These are phyloP conservation scores for Rutstroemia sp. DNA, from an alignment of 2,329 filamentous ascomycete species.

Conservation along the genomic window DNA sequence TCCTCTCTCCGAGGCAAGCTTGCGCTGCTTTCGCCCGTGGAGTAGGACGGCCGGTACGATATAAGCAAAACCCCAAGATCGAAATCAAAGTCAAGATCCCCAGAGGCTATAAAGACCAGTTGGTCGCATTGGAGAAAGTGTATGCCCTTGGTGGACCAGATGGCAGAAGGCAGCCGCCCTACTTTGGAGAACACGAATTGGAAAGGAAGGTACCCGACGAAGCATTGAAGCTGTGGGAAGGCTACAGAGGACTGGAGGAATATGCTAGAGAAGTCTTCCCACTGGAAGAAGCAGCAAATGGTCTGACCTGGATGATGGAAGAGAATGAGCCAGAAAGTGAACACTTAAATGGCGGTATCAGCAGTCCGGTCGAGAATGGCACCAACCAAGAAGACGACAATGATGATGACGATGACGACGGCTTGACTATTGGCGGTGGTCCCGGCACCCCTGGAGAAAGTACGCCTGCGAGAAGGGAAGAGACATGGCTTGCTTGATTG, in stretches of 20 bases:
- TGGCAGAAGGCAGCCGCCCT: constrained; percentile 47
- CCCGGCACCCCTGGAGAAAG: constrained; percentile 14
- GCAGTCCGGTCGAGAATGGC: constrained; percentile 22
- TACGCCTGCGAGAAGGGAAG: constrained; percentile 27
- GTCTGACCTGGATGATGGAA: constrained; percentile 81
- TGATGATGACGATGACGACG: constrained; percentile 44
- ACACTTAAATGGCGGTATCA: constrained; percentile 25
- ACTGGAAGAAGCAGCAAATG: constrained; percentile 90
- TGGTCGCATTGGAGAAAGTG: constrained; percentile 60
- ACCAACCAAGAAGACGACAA: constrained; percentile 23
- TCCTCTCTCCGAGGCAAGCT: constrained; percentile 74
- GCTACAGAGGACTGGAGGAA: constrained; percentile 82
- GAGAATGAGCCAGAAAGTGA: constrained; percentile 33
- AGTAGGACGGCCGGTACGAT: constrained; percentile 69
- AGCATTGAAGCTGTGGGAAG: constrained; percentile 82
- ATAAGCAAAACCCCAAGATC: constrained; percentile 65
- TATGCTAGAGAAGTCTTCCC: constrained; percentile 93
- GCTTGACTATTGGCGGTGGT: constrained; percentile 24
- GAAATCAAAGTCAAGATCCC: constrained; percentile 82
- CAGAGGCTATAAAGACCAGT: constrained; percentile 78
- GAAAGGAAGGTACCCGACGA: constrained; percentile 63
- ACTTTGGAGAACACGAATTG: constrained; percentile 51
- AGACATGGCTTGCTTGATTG: constrained; percentile 27
- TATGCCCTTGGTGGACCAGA: constrained; percentile 42
- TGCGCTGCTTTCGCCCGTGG: constrained; percentile 75